A percentile compares a stretch with the other conserved stretches of the same genome.
phyloP scores from a whole-genome alignment of 2,329 filamentous ascomycete species.

The Colletotrichum lindemuthianum region DNA sequence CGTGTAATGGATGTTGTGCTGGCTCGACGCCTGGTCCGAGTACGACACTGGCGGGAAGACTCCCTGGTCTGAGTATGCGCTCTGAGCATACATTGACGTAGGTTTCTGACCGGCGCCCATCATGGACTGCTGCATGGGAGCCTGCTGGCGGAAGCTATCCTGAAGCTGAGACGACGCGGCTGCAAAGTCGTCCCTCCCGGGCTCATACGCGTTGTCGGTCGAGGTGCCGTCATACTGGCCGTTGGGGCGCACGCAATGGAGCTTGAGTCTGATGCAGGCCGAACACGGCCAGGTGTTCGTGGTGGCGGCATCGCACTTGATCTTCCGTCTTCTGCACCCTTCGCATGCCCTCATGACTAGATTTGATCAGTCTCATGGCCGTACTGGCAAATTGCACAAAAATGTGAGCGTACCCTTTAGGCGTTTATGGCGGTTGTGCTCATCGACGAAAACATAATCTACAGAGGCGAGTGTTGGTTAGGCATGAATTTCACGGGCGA shows the following conservation, averaged over 20 bases:
- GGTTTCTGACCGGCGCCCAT: slow-evolving; percentile 54
- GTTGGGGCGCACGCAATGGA: slow-evolving; percentile 91
- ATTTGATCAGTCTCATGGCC: slow-evolving; percentile 22
- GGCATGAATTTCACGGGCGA: slow-evolving; percentile 26
- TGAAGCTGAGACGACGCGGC: slow-evolving; percentile 49
- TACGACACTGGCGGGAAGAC: slow-evolving; percentile 61
- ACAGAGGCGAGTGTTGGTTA: slow-evolving; percentile 44
- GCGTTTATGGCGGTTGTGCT: slow-evolving; percentile 97
- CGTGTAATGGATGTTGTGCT: slow-evolving; percentile 63
- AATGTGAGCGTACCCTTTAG: slow-evolving; percentile 76
- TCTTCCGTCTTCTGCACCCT: slow-evolving; percentile 93
- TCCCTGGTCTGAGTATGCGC: slow-evolving; percentile 57
- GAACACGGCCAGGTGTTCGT: slow-evolving; percentile 98
- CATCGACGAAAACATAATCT: slow-evolving; percentile 99
- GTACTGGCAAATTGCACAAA: neutral
- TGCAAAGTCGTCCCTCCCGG: slow-evolving; percentile 45
- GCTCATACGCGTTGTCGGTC: slow-evolving; percentile 58
- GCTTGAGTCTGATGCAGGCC: slow-evolving; percentile 89
- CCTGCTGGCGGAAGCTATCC: slow-evolving; percentile 61
- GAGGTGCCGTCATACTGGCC: slow-evolving; percentile 75
- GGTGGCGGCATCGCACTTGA: slow-evolving; percentile 96
- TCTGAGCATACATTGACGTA: slow-evolving; percentile 59
- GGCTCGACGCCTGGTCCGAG: slow-evolving; percentile 53
- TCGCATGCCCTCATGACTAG: slow-evolving; percentile 97
- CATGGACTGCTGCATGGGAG: slow-evolving; percentile 61